A percentile compares a stretch with the other conserved stretches of the same genome.
These are phyloP conservation scores for Magnolia officinalis DNA, from an alignment of 164 flowering plant genomes.

Conservation along the genomic window DNA sequence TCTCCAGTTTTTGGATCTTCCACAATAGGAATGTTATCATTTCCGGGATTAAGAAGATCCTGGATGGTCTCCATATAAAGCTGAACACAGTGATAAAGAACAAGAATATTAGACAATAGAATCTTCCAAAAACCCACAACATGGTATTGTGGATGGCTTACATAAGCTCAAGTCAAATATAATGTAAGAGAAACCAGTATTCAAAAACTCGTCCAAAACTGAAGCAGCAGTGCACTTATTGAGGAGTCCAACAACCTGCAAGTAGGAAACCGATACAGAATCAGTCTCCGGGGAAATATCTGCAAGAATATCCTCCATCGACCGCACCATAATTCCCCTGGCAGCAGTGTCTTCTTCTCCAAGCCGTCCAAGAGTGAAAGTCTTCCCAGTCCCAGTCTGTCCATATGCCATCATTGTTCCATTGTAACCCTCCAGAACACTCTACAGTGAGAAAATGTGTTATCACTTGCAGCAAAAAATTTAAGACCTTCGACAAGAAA, in stretches of 20 bases:
- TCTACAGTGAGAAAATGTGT: conserved; percentile 38
- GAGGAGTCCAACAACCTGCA: conserved; percentile 57
- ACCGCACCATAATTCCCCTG: conserved; percentile 97
- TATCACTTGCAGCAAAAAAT: neutral
- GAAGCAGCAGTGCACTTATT: neutral
- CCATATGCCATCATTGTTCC: conserved; percentile 99
- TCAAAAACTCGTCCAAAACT: neutral
- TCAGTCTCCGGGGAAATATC: conserved; percentile 70
- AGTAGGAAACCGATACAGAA: conserved; percentile 76
- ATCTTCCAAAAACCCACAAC: neutral
- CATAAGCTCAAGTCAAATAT: neutral
- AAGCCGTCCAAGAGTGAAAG: conserved; percentile 88
- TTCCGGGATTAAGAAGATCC: conserved; percentile 86
- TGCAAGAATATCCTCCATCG: conserved; percentile 88
- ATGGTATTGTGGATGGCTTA: neutral
- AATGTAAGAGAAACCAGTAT: neutral
- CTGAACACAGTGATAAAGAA: conserved; percentile 35
- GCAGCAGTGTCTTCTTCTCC: conserved; percentile 90
- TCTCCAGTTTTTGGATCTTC: conserved; percentile 97
- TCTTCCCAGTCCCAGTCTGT: conserved; percentile 97
- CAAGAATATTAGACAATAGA: conserved; percentile 1
- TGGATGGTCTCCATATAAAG: conserved; percentile 98
- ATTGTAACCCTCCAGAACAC: conserved; percentile 95
- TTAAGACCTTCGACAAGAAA: neutral
- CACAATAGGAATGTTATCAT: conserved; percentile 77